Conservation (phyloP, 768 basidiomycete species). For the Hygrophorus pudorinus region DNA sequence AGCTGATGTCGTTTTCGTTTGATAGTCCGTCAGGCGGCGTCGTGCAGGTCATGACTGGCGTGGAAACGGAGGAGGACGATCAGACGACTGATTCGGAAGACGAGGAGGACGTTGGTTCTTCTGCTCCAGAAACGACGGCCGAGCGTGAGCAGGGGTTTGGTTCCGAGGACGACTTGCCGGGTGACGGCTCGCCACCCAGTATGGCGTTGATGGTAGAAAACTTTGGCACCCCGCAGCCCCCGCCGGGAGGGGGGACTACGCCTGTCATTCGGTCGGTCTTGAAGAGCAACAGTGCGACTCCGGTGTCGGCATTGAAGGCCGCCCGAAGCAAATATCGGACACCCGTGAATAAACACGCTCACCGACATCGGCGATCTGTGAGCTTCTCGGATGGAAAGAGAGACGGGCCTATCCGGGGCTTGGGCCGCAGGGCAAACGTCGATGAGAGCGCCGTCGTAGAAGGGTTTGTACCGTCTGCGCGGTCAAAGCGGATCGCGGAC, state of each 20-base stretch:
- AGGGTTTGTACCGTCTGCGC: constrained; percentile 41
- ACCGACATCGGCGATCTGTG: constrained; percentile 80
- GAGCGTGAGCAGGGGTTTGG: constrained; percentile 26
- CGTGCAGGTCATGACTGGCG: constrained; percentile 42
- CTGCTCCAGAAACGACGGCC: constrained; percentile 20
- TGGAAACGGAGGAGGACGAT: constrained; percentile 31
- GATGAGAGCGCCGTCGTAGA: constrained; percentile 15
- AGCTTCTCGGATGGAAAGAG: constrained; percentile 94
- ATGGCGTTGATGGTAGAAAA: constrained; percentile 1
- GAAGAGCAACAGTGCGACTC: constrained; percentile 38
- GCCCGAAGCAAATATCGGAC: constrained; percentile 41
- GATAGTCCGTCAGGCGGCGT: constrained; percentile 48
- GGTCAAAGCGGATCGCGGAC: constrained; percentile 74
- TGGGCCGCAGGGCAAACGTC: constrained; percentile 23
- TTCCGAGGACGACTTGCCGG: constrained; percentile 27
- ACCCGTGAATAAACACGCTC: constrained; percentile 37
- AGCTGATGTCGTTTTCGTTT: constrained; percentile 45
- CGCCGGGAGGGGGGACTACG: constrained; percentile 13
- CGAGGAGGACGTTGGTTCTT: constrained; percentile 25
- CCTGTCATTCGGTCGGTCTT: constrained; percentile 33
- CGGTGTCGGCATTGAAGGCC: constrained; percentile 50
- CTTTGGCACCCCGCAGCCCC: constrained; percentile 7
- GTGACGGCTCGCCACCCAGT: no score
- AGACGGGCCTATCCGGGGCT: constrained; percentile 78
- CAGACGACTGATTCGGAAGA: constrained; percentile 46